Evolutionary conservation across 1,139 yeast species (phyloP).

Genomic region (Protomyces macrosporus): DNA sequence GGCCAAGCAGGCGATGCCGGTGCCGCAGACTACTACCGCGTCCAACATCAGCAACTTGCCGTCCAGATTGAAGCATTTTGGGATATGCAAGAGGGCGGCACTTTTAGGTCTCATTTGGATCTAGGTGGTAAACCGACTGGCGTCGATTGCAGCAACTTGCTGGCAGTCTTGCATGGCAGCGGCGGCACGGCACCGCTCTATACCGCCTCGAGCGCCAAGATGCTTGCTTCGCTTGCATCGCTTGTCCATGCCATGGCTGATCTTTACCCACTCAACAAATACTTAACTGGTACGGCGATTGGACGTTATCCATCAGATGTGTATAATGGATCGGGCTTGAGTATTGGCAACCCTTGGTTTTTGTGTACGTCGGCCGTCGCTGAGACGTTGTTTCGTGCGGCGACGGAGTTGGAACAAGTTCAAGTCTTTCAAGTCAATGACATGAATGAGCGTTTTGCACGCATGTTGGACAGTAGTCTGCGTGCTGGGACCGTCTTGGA

Average conservation of each 20-base stretch:
- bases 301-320: conserved; percentile 94
- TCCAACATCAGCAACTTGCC: conserved; percentile 40
- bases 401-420: not conserved
- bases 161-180: conserved; percentile 50
- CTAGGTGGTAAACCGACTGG: conserved; percentile 53
- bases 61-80: conserved; percentile 39
- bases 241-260: conserved; percentile 62
- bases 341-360: conserved; percentile 95
- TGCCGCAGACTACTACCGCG: conserved; percentile 37
- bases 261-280: conserved; percentile 69
- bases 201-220: conserved; percentile 37
- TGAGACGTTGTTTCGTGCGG: conserved; percentile 45
- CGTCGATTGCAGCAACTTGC: conserved; percentile 68
- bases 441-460: conserved; percentile 28
- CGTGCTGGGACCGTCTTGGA: conserved; percentile 3
- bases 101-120: conserved; percentile 64
- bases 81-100: conserved; percentile 46
- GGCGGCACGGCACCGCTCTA: conserved; percentile 33
- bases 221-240: conserved; percentile 37
- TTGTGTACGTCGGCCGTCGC: conserved; percentile 77
- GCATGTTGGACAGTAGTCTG: not conserved
- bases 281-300: conserved; percentile 57
- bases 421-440: not conserved
- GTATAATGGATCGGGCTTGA: conserved; percentile 59
- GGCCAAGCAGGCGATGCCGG: conserved; percentile 40